A percentile compares a stretch with the other conserved stretches of the same genome.
Conservation (phyloP, 2,329 filamentous ascomycete species). For the Nemania serpens region DNA sequence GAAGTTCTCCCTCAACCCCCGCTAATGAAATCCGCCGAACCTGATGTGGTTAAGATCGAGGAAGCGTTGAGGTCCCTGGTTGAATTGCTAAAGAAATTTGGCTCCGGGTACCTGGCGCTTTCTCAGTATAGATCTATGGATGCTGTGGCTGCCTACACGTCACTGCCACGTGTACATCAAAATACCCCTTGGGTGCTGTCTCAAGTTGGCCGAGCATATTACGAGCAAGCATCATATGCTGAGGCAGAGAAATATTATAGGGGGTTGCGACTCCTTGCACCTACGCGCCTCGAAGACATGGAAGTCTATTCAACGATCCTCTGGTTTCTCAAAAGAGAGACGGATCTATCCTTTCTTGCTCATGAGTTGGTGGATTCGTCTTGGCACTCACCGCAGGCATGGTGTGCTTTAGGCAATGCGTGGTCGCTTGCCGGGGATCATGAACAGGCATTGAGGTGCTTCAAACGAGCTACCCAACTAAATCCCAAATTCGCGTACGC, state of each 20-base stretch:
- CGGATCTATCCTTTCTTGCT: constrained; percentile 87
- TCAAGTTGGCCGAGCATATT: constrained; percentile 87
- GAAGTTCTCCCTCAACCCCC: constrained; percentile 48
- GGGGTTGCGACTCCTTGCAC: constrained; percentile 76
- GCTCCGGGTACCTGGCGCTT: constrained; percentile 76
- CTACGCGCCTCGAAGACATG: constrained; percentile 89
- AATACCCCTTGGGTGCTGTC: constrained; percentile 94
- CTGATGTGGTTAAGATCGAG: constrained; percentile 67
- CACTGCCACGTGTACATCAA: constrained; percentile 73
- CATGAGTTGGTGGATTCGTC: constrained; percentile 87
- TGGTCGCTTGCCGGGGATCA: constrained; percentile 92
- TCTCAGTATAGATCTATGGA: constrained; percentile 79
- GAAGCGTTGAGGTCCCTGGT: constrained; percentile 78
- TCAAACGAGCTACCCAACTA: constrained; percentile 90
- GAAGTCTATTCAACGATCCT: constrained; percentile 98
- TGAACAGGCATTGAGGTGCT: constrained; percentile 91
- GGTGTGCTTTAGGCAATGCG: constrained; percentile 94
- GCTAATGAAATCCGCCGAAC: constrained; percentile 48
- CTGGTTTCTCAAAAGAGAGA: constrained; percentile 95
- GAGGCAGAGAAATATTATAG: constrained; percentile 88
- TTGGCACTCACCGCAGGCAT: constrained; percentile 89
- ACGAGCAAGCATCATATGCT: constrained; percentile 84
- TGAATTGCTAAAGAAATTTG: constrained; percentile 81
- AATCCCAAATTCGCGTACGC: constrained; percentile 92
- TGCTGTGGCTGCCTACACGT: constrained; percentile 73